Evolutionary conservation across 495 filamentous ascomycete genomes (phyloP), one percentile per base, ranked within the genome.

Genomic region (Cairneyella variabilis): DNA sequence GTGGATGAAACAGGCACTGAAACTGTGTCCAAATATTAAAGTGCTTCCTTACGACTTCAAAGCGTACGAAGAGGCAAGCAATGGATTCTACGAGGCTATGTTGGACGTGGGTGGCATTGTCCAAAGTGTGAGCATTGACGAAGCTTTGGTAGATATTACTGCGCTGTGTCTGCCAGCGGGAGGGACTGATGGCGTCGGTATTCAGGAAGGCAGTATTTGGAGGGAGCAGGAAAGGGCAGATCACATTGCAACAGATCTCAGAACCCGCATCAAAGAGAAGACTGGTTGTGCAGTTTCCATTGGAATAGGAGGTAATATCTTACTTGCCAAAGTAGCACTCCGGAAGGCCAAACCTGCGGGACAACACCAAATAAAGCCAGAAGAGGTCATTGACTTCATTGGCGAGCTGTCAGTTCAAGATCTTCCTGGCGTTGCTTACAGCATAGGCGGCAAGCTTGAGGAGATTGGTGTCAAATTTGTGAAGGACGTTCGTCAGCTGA

Each of bases 61-160:
- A 5, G 90, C 81, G 0, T 98, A 98, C 57, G 95, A 97, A 70
- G 88, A 91, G 57, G 91, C 91, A 1, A 97, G 93, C 62, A 76
- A 81, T 43, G 77, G 78, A 20, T 97, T 98, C 60, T 98, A 98
- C 58, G 81, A 84, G 46, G 82, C 85, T 25, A 88, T 97, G 7
- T 66, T 96, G n/a, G 74, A 78, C 12, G 74, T 90, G 6, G 89
- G 84, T 32, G 92, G 90, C 2, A 67, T 88, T 28, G 89, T 96
- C 3, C 95, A 98, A 63, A 97, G 93, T 63, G 91, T 97, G 22
- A 97, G 93, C 57, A 87, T 98, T 47, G 93, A 98, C 59, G 93
- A 98, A 66, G 93, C 89, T 6, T 76, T 97, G 11, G 70, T 96
- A 9, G 91, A 97, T 64, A 72, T 90, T 43, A 89, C 85, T 21